A percentile compares a stretch with the other conserved stretches of the same genome.
These are phyloP conservation scores for Metschnikowia picachoensis DNA, from an alignment of 805 yeast species.

Conservation along the genomic window DNA sequence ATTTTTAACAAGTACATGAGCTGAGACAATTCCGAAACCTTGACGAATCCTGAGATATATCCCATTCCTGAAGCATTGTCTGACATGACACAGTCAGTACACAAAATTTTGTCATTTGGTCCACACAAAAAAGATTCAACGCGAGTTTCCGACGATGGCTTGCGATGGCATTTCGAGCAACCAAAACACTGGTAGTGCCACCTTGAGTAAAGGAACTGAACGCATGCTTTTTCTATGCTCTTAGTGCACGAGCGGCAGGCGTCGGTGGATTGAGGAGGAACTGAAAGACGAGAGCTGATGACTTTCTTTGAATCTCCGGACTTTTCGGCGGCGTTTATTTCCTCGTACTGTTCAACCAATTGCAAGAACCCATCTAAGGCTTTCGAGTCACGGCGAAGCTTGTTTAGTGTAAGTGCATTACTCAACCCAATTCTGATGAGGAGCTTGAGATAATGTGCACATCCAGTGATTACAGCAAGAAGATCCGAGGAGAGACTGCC, in stretches of 20 bases:
- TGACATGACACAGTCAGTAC: constrained; percentile 60
- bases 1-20: constrained; percentile 73
- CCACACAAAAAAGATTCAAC: constrained; percentile 16
- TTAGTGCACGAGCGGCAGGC: constrained; percentile 66
- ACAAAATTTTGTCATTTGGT: constrained; percentile 37
- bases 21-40: constrained; percentile 69
- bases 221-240: constrained; percentile 83
- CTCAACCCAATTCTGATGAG: constrained; percentile 77
- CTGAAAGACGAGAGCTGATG: constrained; percentile 29
- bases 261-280: constrained; percentile 66
- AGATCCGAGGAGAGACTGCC: constrained; percentile 59
- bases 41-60: constrained; percentile 45
- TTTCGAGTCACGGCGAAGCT: constrained; percentile 49
- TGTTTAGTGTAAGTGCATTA: constrained; percentile 68
- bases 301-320: constrained; percentile 9
- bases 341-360: constrained; percentile 39
- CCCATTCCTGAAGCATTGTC: constrained; percentile 26
- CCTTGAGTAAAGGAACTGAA: constrained; percentile 54
- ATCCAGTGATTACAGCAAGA: constrained; percentile 77
- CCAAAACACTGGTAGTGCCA: constrained; percentile 81
- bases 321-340: constrained; percentile 14
- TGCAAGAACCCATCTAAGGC: constrained; percentile 63
- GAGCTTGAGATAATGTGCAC: constrained; percentile 89
- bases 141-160: constrained; percentile 11
- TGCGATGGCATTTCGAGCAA: constrained; percentile 57